phyloP scores from a whole-genome alignment of 2,329 filamentous ascomycete genomes.

The Orbilia ellipsospora region DNA sequence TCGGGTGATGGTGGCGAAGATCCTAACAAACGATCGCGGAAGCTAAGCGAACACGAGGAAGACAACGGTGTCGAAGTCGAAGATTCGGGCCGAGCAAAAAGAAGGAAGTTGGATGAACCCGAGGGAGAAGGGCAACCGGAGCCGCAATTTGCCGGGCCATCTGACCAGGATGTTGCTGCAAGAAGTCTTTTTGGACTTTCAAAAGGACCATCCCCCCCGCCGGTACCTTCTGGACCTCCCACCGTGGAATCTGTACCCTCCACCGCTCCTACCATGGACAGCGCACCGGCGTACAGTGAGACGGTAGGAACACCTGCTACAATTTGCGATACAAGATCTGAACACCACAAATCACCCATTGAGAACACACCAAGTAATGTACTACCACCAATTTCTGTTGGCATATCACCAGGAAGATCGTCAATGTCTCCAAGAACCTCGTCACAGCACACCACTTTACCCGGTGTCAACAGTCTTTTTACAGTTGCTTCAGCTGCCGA shows the following conservation, averaged over 20 bases:
- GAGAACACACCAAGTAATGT: slow-evolving; percentile 29
- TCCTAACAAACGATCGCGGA: slow-evolving; percentile 44
- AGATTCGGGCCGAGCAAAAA: slow-evolving; percentile 33
- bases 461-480: slow-evolving; percentile 39
- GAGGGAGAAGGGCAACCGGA: slow-evolving; percentile 26
- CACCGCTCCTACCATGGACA: slow-evolving; percentile 41
- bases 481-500: slow-evolving; percentile 32
- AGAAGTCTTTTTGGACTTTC: slow-evolving; percentile 38
- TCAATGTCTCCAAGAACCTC: slow-evolving; percentile 27
- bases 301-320: slow-evolving; percentile 40
- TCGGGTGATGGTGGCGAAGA: slow-evolving; percentile 48
- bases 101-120: slow-evolving; percentile 23
- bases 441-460: slow-evolving; percentile 25
- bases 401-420: slow-evolving; percentile 20
- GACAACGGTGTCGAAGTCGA: slow-evolving; percentile 36
- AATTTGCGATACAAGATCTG: slow-evolving; percentile 27
- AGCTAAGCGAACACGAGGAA: slow-evolving; percentile 51
- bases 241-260: slow-evolving; percentile 44
- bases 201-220: slow-evolving; percentile 43
- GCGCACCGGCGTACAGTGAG: slow-evolving; percentile 27
- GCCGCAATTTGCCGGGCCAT: slow-evolving; percentile 36
- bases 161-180: slow-evolving; percentile 40
- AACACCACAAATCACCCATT: slow-evolving; percentile 36
- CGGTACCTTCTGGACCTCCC: slow-evolving; percentile 39
- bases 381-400: slow-evolving; percentile 37